A percentile compares a stretch with the other conserved stretches of the same genome.
Evolutionary conservation across 2,329 filamentous ascomycete species (phyloP).

Genomic region (Coniella vitis): DNA sequence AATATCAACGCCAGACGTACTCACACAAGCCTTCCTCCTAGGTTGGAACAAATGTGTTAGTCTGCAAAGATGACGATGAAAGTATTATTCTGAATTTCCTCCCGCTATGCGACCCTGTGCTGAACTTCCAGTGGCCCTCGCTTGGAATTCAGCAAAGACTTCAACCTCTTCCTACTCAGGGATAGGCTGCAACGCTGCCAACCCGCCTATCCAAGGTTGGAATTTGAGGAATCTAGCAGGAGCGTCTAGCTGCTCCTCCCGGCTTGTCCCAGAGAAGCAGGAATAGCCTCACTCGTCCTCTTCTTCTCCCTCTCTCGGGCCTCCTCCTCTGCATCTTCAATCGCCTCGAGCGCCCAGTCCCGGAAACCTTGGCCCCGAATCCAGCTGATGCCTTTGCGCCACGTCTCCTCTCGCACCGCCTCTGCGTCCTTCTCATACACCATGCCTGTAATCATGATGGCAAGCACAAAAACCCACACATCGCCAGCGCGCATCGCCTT

Average conservation of each 20-base stretch:
- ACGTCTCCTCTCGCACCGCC: slow-evolving; percentile 58
- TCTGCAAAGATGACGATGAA: too few species aligned
- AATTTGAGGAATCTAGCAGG: neutral
- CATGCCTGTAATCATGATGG: slow-evolving; percentile 69
- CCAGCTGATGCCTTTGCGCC: slow-evolving; percentile 68
- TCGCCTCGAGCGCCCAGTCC: slow-evolving; percentile 55
- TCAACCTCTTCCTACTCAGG: neutral
- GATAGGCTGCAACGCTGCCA: neutral
- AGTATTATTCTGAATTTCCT: too few species aligned
- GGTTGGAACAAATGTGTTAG: too few species aligned
- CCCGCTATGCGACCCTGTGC: neutral
- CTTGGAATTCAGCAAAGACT: neutral
- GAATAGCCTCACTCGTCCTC: slow-evolving; percentile 17
- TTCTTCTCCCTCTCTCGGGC: slow-evolving; percentile 26
- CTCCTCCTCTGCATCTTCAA: slow-evolving; percentile 37
- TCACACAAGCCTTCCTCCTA: too few species aligned
- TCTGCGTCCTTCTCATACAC: slow-evolving; percentile 67
- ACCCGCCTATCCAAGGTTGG: neutral
- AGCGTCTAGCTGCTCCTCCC: neutral
- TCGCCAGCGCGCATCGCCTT: slow-evolving; percentile 75
- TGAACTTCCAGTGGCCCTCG: neutral
- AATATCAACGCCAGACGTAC: too few species aligned
- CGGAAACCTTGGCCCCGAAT: slow-evolving; percentile 68
- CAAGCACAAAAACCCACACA: slow-evolving; percentile 72
- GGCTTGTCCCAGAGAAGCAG: neutral